phyloP scores from a whole-genome alignment of 352 stramenopile species.

The Labyrinthula sp. region DNA sequence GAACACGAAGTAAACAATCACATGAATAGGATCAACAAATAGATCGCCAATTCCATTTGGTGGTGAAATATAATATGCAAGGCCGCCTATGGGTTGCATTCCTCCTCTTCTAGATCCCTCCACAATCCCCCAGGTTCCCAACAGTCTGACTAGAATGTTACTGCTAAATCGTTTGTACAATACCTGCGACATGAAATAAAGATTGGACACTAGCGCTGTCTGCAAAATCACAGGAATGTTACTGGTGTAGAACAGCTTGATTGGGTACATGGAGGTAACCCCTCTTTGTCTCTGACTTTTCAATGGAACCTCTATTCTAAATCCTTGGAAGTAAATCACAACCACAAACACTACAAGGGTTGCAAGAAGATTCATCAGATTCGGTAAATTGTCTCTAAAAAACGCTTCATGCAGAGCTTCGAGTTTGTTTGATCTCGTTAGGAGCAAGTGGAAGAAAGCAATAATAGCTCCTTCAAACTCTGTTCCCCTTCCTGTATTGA shows the following conservation, averaged over 20 bases:
- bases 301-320: conserved; percentile 62
- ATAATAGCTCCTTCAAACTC: conserved; percentile 99
- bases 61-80: conserved; percentile 92
- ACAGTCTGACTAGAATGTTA: conserved; percentile 88
- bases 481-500: conserved; percentile 93
- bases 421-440: conserved; percentile 91
- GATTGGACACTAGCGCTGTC: conserved; percentile 90
- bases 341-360: conserved; percentile 95
- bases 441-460: conserved; percentile 91
- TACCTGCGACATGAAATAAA: conserved; percentile 98
- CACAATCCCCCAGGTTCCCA: conserved; percentile 92
- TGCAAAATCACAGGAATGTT: conserved; percentile 99
- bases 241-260: conserved; percentile 99
- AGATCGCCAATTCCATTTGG: conserved; percentile 81
- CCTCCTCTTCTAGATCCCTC: conserved; percentile 62
- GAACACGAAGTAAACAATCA: conserved; percentile 94
- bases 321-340: conserved; percentile 98
- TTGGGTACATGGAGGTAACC: conserved; percentile 94
- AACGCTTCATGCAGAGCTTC: conserved; percentile 87
- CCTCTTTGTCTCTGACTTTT: conserved; percentile 97
- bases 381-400: conserved; percentile 95
- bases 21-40: conserved; percentile 91
- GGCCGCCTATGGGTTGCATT: conserved; percentile 81
- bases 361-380: conserved; percentile 93
- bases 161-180: conserved; percentile 94